These are phyloP conservation scores for Hymenoscyphus albidus DNA, from an alignment of 2,329 filamentous ascomycete genomes.

Conservation along the genomic window DNA sequence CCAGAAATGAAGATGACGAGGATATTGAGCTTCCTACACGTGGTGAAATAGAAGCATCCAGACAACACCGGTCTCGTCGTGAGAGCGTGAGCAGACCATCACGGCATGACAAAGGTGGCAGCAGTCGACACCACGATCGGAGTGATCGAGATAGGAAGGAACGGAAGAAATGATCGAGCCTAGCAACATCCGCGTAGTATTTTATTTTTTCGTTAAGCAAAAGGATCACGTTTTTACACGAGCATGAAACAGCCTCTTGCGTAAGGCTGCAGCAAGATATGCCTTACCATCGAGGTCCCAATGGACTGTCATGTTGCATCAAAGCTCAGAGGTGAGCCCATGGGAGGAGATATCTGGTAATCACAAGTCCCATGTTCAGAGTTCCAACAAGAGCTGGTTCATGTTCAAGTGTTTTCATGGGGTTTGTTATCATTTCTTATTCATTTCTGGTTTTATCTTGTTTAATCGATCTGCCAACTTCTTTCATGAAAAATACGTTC, in stretches of 20 bases:
- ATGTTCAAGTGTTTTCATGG: not conserved
- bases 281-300: too few relatives aligned
- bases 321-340: too few relatives aligned
- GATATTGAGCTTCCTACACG: slow-evolving; percentile 10
- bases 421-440: not conserved
- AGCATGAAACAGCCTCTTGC: not conserved
- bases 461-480: not conserved
- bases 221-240: not conserved
- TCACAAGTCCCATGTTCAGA: too few relatives aligned
- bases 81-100: slow-evolving; percentile 5
- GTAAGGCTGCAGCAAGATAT: not conserved
- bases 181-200: not conserved
- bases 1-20: not conserved
- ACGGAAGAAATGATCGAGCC: not conserved
- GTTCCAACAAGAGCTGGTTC: too few relatives aligned
- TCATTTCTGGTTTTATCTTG: not conserved
- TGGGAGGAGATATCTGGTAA: too few relatives aligned
- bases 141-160: not conserved
- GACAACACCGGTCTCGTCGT: not conserved
- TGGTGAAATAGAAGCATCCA: slow-evolving; percentile 4
- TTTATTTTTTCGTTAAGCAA: not conserved
- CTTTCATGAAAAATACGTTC: not conserved
- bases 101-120: not conserved
- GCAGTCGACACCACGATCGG: not conserved
- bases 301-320: too few relatives aligned